Conservation (phyloP, 139 green algal genomes). For the Volvox reticuliferus region DNA sequence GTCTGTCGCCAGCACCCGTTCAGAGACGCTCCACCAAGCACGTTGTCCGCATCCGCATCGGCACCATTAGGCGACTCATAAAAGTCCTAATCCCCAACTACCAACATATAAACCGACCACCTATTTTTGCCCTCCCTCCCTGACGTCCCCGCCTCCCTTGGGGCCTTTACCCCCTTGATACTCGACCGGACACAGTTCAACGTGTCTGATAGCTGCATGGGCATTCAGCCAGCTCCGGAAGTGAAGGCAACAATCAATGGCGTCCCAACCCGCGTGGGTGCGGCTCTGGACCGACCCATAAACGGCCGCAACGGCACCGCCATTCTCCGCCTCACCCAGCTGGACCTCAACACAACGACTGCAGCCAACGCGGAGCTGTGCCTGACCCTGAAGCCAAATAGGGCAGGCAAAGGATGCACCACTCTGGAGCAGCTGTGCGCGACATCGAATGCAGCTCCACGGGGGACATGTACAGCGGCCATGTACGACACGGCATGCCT, state of each 20-base stretch:
- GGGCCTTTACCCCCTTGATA: background rate
- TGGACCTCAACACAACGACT: background rate
- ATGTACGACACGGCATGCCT: background rate
- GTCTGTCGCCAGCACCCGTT: too few species aligned
- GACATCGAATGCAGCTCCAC: background rate
- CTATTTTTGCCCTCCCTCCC: too few species aligned
- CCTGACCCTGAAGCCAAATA: background rate
- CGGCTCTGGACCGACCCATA: background rate
- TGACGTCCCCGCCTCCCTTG: too few species aligned
- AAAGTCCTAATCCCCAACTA: too few species aligned
- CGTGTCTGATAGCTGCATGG: background rate
- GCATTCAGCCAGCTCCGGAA: background rate
- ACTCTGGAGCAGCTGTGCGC: background rate
- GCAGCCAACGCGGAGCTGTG: background rate
- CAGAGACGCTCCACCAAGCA: too few species aligned
- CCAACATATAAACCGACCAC: too few species aligned
- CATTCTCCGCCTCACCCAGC: background rate
- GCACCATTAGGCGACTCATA: too few species aligned
- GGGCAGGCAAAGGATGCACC: background rate
- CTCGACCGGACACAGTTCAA: background rate
- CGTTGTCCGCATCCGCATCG: too few species aligned
- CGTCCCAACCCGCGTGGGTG: background rate
- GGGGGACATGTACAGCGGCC: background rate
- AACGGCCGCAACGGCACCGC: background rate
- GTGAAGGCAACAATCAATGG: background rate